Evolutionary conservation across 495 filamentous ascomycete species (phyloP), one percentile per base, ranked within the genome.

Genomic region (Tirmania nivea): DNA sequence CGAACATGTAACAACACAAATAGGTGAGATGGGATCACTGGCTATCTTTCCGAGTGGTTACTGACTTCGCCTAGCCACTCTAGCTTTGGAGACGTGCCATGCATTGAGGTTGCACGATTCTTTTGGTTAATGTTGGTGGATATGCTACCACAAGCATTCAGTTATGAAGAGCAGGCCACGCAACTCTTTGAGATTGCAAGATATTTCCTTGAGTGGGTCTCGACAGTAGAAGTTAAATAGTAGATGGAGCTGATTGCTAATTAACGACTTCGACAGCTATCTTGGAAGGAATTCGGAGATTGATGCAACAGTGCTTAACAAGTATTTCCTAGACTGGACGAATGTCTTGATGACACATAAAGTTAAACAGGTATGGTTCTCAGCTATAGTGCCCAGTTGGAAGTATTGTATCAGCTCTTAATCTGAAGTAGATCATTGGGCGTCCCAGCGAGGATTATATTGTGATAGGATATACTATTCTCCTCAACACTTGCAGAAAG

Each of bases 41-140:
- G 25, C 25, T 31, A 31, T 5, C 25, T 31, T 31, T 7, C 2
- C 7, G 25, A 3, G 25, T 3, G 25, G 25, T 31, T 31, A 31
- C 25, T 31, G 25, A 31, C 25, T 1, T 31, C 1, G 4, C 25
- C 25, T 31, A 57, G 55, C 51, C 17, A 25, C 49, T 16, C 49
- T 51, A 52, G 59, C 10, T 55, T 52, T 45, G 54, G 51, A 35
- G 54, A 57, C 37, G 49, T 54, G 16, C 55, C 58, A 14, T 57
- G 54, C 34, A 48, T 62, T 48, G 68, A 71, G 34, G 67, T 72
- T 54, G 61, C 65, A 12, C 55, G 60, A n/a, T 67, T 65, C 50
- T 69, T 78, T 50, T 81, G 77, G 76, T 59, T 69, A 19, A 64
- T 75, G 1, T 66, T 79, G 52, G 68, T 70, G 21, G 60, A 67